Evolutionary conservation across 2,329 filamentous ascomycete genomes (phyloP), one percentile per base, ranked within the genome.

Genomic region (Hirsutella thompsonii): DNA sequence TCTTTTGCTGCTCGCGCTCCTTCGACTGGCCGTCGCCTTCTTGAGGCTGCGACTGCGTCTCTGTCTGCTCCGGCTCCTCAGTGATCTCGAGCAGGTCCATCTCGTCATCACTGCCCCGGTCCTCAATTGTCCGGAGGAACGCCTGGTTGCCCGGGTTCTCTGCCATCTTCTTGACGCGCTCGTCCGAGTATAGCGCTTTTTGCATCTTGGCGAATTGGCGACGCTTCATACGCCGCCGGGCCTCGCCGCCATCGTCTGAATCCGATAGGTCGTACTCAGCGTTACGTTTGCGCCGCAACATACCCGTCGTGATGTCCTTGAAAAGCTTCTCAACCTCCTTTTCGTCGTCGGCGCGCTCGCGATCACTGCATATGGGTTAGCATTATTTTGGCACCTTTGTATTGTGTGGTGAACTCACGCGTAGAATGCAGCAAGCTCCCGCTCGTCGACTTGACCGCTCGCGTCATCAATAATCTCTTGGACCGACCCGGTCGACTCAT

Each of bases 391-490:
- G 29, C 29, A 11, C 29, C 10, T 2, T 32, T 32, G 4, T 2
- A 34, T 4, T 16, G 18, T 16, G 14, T 1, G 4, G 3, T 8
- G 13, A 21, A 79, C 85, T 73, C 78, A 92, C 83, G 88, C 88
- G 63, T 84, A 87, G 53, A 92, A 82, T 19, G 86, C 88, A 34
- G 90, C 90, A 44, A 95, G 66, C 57, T 87, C 78, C 36, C 81
- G 72, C 57, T 88, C 85, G 47, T 96, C 82, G 4, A 78, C 76
- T n/a, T 83, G 72, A 47, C 90, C 80, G 26, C 79, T 78, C 20
- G 82, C 77, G 54, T 96, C 89, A 53, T 92, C 84, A 55, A 98
- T 94, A 77, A 98, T 93, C 47, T 87, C 80, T 50, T 83, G 76
- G 47, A 92, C 76, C 8, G 83, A 72, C 23, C 79, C 79, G 43